Conservation (phyloP, 1,284 basidiomycete genomes). For the Austroboletus niveus region DNA sequence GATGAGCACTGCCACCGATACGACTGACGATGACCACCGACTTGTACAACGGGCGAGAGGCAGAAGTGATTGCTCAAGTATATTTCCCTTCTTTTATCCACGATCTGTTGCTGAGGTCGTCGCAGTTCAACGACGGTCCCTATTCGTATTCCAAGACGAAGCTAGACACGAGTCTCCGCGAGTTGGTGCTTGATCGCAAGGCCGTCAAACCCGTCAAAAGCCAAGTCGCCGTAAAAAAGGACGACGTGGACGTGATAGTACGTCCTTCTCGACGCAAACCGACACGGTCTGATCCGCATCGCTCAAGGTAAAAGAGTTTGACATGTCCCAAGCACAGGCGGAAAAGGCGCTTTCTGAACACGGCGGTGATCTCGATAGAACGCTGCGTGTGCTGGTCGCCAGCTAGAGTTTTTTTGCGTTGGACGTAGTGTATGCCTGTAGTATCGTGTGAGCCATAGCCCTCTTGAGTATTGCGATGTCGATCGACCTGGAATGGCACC, state of each 20-base stretch:
- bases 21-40: conserved; percentile 19
- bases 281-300: neutral
- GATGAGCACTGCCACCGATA: conserved; percentile 22
- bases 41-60: conserved; percentile 29
- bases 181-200: conserved; percentile 28
- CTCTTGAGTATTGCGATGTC: conserved; percentile 44
- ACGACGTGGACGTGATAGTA: conserved; percentile 51
- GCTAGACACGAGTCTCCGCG: conserved; percentile 45
- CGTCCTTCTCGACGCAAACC: conserved; percentile 10
- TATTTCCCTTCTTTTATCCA: neutral
- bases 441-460: no score
- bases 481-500: conserved; percentile 78
- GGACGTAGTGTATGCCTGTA: no score
- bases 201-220: conserved; percentile 32
- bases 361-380: conserved; percentile 29
- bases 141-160: conserved; percentile 50
- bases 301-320: conserved; percentile 46
- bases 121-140: conserved; percentile 45
- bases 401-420: neutral
- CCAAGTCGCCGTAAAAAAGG: conserved; percentile 35
- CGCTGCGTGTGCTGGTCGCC: conserved; percentile 23
- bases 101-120: conserved; percentile 6
- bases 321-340: conserved; percentile 44
- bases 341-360: conserved; percentile 42
- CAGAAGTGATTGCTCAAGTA: conserved; percentile 31